Percentiles rank a stretch among this genome's conserved stretches.
Evolutionary conservation across 1,284 basidiomycete species (phyloP).

Genomic region (Malassezia arunalokei): DNA sequence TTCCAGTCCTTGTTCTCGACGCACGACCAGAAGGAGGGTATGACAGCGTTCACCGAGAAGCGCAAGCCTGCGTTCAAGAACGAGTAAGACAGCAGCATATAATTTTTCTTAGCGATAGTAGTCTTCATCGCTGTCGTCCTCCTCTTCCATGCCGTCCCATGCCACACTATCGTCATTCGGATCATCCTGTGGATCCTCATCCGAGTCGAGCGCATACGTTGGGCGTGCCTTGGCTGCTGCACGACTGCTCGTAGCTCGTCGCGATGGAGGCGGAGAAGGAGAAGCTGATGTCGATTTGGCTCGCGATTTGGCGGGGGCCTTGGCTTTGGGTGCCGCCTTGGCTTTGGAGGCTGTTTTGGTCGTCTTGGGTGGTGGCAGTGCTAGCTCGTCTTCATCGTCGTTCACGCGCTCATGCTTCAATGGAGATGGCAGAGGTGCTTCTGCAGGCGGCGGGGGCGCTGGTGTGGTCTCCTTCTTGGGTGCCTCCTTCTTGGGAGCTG

Average conservation of each 20-base stretch:
- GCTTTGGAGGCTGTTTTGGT: not conserved
- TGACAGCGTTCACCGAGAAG: constrained; percentile 96
- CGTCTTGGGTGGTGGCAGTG: constrained; percentile 16
- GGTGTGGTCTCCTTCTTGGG: not conserved
- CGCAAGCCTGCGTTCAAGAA: constrained; percentile 52
- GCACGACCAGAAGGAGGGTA: constrained; percentile 93
- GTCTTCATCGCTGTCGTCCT: constrained; percentile 11
- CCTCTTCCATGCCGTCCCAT: not conserved
- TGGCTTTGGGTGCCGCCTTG: constrained; percentile 6
- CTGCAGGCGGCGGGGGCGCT: not conserved
- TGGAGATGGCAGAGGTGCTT: not conserved
- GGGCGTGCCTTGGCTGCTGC: constrained; percentile 8
- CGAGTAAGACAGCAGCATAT: constrained; percentile 17
- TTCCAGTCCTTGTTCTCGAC: constrained; percentile 92
- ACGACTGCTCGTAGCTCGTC: constrained; percentile 8
- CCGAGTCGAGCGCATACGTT: constrained; percentile 3
- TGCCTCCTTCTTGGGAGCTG: not conserved
- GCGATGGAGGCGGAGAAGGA: constrained; percentile 2
- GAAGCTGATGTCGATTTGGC: not conserved
- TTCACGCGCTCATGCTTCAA: constrained; percentile 19
- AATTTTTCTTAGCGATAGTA: constrained; percentile 9
- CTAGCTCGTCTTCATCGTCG: constrained; percentile 23
- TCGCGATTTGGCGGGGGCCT: not conserved
- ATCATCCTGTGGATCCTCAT: constrained; percentile 3
- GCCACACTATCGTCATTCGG: constrained; percentile 4